A percentile compares a stretch with the other conserved stretches of the same genome.
Conservation (phyloP, 805 yeast species). For the Ogataea paraovalis region DNA sequence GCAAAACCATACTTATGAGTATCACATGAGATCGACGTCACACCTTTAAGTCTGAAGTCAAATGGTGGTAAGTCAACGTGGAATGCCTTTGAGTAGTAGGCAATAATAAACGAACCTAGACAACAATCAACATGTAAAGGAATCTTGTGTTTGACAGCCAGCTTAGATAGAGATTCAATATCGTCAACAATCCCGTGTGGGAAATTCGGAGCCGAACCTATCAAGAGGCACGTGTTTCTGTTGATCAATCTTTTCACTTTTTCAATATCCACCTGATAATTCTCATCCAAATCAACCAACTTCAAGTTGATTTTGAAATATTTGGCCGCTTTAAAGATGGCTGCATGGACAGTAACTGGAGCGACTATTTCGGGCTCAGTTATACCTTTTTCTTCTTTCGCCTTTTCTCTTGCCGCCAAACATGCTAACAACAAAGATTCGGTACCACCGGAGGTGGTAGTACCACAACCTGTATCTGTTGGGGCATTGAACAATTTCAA, state of each 20-base stretch:
- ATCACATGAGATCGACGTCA: slow-evolving; percentile 98
- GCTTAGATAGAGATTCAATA: slow-evolving; percentile 61
- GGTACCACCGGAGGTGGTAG: slow-evolving; percentile 92
- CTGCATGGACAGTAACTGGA: slow-evolving; percentile 91
- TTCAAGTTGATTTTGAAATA: slow-evolving; percentile 84
- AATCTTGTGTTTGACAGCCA: slow-evolving; percentile 64
- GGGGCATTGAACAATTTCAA: slow-evolving; percentile 81
- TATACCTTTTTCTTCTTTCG: slow-evolving; percentile 52
- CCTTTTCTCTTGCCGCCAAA: slow-evolving; percentile 81
- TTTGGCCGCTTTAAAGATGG: slow-evolving; percentile 86
- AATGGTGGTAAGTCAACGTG: slow-evolving; percentile 45
- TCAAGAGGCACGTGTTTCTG: slow-evolving; percentile 73
- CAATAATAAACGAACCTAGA: slow-evolving; percentile 85
- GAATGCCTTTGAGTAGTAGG: slow-evolving; percentile 63
- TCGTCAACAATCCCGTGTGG: slow-evolving; percentile 97
- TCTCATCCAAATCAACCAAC: slow-evolving; percentile 69
- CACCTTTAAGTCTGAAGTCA: slow-evolving; percentile 86
- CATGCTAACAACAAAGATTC: slow-evolving; percentile 87
- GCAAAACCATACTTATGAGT: slow-evolving; percentile 99
- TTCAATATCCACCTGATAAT: slow-evolving; percentile 62
- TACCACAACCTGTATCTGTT: slow-evolving; percentile 57
- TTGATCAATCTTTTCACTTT: slow-evolving; percentile 66
- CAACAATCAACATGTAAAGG: slow-evolving; percentile 97
- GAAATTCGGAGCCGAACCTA: slow-evolving; percentile 95
- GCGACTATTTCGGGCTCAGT: slow-evolving; percentile 81